Evolutionary conservation across 2,329 filamentous ascomycete species (phyloP).

Genomic region (Colletotrichum noveboracense): DNA sequence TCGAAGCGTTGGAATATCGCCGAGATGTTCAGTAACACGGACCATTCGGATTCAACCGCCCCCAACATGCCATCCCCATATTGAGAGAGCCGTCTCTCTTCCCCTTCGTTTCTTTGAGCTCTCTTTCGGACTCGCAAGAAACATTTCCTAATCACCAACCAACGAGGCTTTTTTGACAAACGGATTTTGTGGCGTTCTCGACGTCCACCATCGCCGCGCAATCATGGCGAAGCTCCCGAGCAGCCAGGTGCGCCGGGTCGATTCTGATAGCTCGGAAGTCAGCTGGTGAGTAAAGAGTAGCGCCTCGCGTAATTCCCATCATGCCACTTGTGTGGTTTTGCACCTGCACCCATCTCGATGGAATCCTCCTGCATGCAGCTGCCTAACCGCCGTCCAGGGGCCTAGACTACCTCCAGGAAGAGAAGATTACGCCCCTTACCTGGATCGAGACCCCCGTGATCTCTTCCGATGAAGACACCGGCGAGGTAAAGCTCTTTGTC

Average conservation of each 20-base stretch:
- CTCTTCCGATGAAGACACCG: neutral
- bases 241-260: slow-evolving; percentile 7
- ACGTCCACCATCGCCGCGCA: neutral
- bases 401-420: slow-evolving; percentile 17
- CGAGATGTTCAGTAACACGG: neutral
- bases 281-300: neutral
- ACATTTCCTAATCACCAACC: neutral
- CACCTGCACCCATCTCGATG: neutral
- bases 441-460: slow-evolving; percentile 18
- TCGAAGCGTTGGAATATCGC: neutral
- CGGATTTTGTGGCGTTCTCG: neutral
- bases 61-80: neutral
- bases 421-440: slow-evolving; percentile 16
- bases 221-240: slow-evolving; percentile 10
- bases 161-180: neutral
- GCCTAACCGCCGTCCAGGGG: neutral
- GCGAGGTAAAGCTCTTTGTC: slow-evolving; percentile 4
- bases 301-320: neutral
- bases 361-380: neutral
- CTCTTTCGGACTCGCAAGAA: slow-evolving; percentile 9
- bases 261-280: neutral
- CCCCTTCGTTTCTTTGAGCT: neutral
- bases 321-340: neutral
- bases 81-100: neutral
- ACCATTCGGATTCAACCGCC: neutral